A percentile compares a stretch with the other conserved stretches of the same genome.
These are phyloP conservation scores for Annulohypoxylon maeteangense DNA, from an alignment of 495 filamentous ascomycete genomes.

Conservation along the genomic window DNA sequence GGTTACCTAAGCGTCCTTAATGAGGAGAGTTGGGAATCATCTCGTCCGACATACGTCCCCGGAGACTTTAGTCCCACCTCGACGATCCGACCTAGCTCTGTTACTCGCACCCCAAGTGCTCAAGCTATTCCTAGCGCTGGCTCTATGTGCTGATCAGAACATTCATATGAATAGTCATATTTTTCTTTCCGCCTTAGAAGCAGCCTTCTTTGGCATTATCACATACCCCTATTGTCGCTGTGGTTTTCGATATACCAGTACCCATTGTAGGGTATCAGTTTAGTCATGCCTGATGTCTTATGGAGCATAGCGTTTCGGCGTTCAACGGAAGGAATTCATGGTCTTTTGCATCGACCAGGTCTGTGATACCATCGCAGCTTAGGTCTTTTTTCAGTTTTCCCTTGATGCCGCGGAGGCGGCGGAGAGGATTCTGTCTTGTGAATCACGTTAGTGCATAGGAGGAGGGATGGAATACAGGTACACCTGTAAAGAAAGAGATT, in stretches of 20 bases:
- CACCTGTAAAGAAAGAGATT: conserved; percentile 39
- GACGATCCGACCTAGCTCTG: conserved; percentile 54
- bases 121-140: conserved; percentile 63
- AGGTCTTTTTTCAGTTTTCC: conserved; percentile 20
- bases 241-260: conserved; percentile 38
- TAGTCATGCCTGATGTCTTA: conserved; percentile 34
- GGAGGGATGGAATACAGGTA: conserved; percentile 18
- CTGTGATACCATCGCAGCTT: conserved; percentile 9
- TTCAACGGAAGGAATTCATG: conserved; percentile 35
- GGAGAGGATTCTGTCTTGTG: conserved; percentile 7
- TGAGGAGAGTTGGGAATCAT: conserved; percentile 73
- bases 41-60: conserved; percentile 49
- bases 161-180: conserved; percentile 41
- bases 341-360: conserved; percentile 36
- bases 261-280: conserved; percentile 34
- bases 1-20: conserved; percentile 86
- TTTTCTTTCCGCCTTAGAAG: conserved; percentile 23
- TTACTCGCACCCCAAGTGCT: conserved; percentile 58
- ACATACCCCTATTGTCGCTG: conserved; percentile 32
- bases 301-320: conserved; percentile 47
- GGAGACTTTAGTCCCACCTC: conserved; percentile 55
- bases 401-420: conserved; percentile 3
- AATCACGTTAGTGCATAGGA: conserved; percentile 12
- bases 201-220: conserved; percentile 28
- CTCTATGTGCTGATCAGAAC: conserved; percentile 54